Evolutionary conservation across 768 basidiomycete genomes (phyloP).

Genomic region (Psilocybe cyanescens): DNA sequence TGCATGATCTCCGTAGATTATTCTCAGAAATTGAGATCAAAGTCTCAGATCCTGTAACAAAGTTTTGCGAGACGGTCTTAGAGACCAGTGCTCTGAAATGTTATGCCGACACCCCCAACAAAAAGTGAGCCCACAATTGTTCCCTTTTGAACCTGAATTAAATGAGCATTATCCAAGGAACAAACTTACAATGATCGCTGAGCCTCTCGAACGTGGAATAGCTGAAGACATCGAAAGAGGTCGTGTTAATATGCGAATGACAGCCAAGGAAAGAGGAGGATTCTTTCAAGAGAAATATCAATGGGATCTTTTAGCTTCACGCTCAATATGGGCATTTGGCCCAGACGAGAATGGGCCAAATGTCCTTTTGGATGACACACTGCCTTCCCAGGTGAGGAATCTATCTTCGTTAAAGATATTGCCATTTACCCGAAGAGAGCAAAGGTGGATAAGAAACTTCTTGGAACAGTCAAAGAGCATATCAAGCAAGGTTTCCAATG

Average conservation of each 20-base stretch:
- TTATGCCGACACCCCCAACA: conserved; percentile 99
- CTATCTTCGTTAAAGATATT: background rate
- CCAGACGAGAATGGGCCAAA: conserved; percentile 96
- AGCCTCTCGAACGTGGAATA: conserved; percentile 93
- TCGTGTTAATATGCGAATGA: conserved; percentile 92
- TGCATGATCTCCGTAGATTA: conserved; percentile 91
- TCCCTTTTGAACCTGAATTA: background rate
- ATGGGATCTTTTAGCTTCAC: conserved; percentile 96
- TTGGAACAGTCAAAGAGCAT: conserved; percentile 89
- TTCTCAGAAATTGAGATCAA: conserved; percentile 99
- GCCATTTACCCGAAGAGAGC: background rate
- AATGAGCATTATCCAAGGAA: conserved; percentile 60
- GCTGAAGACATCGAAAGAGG: conserved; percentile 97
- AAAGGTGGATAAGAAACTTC: conserved; percentile 90
- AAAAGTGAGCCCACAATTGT: conserved; percentile 68
- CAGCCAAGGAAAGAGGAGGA: conserved; percentile 90
- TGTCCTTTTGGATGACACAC: conserved; percentile 91
- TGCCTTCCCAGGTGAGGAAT: conserved; percentile 83
- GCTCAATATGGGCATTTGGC: conserved; percentile 99
- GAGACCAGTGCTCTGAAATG: conserved; percentile 98
- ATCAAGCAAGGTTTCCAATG: conserved; percentile 99
- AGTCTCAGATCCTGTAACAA: conserved; percentile 97
- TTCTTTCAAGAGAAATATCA: conserved; percentile 98
- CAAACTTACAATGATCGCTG: conserved; percentile 98
- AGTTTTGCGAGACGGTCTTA: conserved; percentile 97